Evolutionary conservation across 208 protist genomes (phyloP).

Genomic region (Crithidia acanthocephali): DNA sequence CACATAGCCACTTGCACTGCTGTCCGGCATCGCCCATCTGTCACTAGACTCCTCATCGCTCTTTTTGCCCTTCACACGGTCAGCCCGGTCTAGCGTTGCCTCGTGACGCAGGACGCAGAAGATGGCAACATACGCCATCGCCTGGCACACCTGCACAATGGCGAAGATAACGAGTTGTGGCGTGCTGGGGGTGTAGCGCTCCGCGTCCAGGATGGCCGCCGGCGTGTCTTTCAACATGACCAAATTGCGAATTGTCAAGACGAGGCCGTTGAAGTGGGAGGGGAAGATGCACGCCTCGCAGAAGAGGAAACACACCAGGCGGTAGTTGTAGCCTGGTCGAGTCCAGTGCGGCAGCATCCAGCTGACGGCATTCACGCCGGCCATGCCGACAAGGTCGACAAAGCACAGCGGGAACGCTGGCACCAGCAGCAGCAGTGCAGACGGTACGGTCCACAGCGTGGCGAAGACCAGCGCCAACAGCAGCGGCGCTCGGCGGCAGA

Average conservation of each 20-base stretch:
- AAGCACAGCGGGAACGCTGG: conserved; percentile 56
- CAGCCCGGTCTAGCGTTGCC: conserved; percentile 19
- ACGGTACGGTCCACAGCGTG: conserved; percentile 51
- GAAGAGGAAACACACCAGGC: conserved; percentile 24
- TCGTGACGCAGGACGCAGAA: conserved; percentile 41
- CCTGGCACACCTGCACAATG: conserved; percentile 39
- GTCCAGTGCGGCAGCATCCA: conserved; percentile 51
- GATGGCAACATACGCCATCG: conserved; percentile 26
- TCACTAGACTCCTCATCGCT: background rate
- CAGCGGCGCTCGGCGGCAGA: conserved; percentile 17
- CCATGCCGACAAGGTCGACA: conserved; percentile 36
- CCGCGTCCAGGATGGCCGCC: conserved; percentile 43
- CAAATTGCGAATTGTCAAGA: conserved; percentile 64
- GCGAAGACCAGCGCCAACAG: conserved; percentile 22
- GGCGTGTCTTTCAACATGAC: conserved; percentile 41
- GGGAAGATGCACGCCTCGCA: conserved; percentile 36
- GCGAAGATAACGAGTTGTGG: conserved; percentile 45
- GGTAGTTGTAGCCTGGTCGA: conserved; percentile 38
- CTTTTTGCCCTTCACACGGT: background rate
- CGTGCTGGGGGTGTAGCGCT: conserved; percentile 43
- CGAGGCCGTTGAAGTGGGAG: conserved; percentile 70
- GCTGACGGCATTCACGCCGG: conserved; percentile 32
- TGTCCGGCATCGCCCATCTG: too few relatives aligned
- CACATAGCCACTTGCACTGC: conserved; percentile 31
- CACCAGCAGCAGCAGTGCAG: conserved; percentile 34